Evolutionary conservation across 768 basidiomycete genomes (phyloP), one percentile per base, ranked within the genome.

Genomic region (Russula emetica): DNA sequence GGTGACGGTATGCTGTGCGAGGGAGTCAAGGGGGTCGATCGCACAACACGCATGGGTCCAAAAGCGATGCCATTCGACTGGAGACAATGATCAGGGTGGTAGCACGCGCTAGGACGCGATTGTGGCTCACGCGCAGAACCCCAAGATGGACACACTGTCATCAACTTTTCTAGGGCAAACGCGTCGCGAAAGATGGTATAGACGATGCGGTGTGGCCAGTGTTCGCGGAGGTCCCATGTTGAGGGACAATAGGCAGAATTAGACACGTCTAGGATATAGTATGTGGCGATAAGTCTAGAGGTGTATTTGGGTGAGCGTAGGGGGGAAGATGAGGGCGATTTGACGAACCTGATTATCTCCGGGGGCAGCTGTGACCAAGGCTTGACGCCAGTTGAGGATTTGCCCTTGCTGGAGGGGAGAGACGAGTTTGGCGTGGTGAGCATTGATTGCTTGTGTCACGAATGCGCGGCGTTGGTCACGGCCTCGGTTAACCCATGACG

Each of bases 11-110:
- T 82, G 78, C 24, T 81, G 78, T 5, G 77, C 78, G 24, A 85
- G 78, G 47, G 74, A 67, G 70, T 87, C 86, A 49, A 79, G 74
- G 7, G 87, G 86, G 75, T 90, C 88, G 66, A 90, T 75, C 34
- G 83, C 72, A 3, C 79, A 71, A 61, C 83, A 79, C 1, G 85
- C 87, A 63, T 87, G 84, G 64, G 79, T 78, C 88, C 88, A 90
- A 71, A 88, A 89, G 20, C 79, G 73, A 75, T 90, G 88, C 9
- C 78, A 77, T 76, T 88, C 83, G 61, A 90, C 88, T 90, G 6
- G 67, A 38, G 61, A 60, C 62, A 59, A 66, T 38, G 44, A 63
- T 60, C 58, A 61, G 60, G 51, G 53, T 63, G 54, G 45, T 50
- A 56, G 62, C 58, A 62, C 68, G 71, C 66, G 71, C 64, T 45